Percentiles rank a stretch among this genome's conserved stretches.
phyloP scores from a whole-genome alignment of 345 rosid genomes.

The Eucalyptus microcorys region DNA sequence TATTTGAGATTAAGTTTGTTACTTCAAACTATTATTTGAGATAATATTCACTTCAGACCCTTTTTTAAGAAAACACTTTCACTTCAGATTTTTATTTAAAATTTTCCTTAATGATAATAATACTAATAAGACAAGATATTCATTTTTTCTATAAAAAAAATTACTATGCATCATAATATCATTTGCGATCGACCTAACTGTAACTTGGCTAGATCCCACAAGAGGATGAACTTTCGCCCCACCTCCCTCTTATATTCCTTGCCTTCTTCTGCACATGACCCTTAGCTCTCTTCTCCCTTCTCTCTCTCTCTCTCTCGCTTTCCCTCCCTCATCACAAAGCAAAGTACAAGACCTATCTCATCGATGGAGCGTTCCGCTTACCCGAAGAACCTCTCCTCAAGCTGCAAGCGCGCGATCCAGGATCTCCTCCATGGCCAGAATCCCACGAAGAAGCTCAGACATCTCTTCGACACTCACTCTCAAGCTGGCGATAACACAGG shows the following conservation, averaged over 20 bases:
- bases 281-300: too few species aligned
- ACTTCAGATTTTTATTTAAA: fast-evolving
- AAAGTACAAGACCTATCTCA: background rate
- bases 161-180: background rate
- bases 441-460: background rate
- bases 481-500: background rate
- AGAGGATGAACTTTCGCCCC: background rate
- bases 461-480: background rate
- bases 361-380: background rate
- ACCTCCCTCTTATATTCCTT: too few species aligned
- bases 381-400: background rate
- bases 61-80: fast-evolving
- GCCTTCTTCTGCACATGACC: too few species aligned
- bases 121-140: background rate
- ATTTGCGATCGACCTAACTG: background rate
- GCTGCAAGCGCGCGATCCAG: background rate
- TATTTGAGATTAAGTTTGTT: too few species aligned
- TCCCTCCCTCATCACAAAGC: background rate
- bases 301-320: background rate
- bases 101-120: background rate
- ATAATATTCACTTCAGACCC: fast-evolving
- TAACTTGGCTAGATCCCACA: too few species aligned
- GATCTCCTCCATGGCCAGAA: slow-evolving; percentile 4
- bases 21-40: too few species aligned
- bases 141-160: too few species aligned